Percentiles rank a stretch among this genome's conserved stretches.
These are phyloP conservation scores for Saccharomyces kudriavzevii DNA, from an alignment of 805 yeast species.

Conservation along the genomic window DNA sequence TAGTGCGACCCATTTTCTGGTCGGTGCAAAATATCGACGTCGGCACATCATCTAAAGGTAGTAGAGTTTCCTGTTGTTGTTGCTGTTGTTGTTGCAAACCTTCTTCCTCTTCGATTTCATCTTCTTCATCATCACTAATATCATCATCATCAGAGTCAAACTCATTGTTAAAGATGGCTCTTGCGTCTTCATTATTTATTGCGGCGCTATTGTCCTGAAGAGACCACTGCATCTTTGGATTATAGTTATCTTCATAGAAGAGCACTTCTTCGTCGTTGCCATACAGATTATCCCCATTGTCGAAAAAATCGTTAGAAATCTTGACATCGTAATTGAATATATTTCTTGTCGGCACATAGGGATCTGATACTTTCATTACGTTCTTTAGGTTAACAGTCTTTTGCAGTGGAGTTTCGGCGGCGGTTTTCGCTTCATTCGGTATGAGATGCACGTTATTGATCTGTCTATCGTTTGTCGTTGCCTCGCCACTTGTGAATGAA, in stretches of 20 bases:
- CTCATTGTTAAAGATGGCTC: conserved; percentile 26
- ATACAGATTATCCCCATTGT: conserved; percentile 9
- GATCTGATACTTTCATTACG: conserved; percentile 14
- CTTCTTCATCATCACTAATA: conserved; percentile 20
- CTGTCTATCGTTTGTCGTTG: background rate
- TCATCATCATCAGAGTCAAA: conserved; percentile 25
- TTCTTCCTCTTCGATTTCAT: conserved; percentile 1
- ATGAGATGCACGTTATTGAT: conserved; percentile 1
- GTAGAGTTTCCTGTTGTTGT: background rate
- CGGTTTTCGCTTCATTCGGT: conserved; percentile 2
- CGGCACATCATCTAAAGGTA: background rate
- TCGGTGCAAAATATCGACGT: background rate
- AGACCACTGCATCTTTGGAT: conserved; percentile 17
- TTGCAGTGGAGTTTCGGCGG: conserved; percentile 12
- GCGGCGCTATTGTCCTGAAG: conserved; percentile 21
- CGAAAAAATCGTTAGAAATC: conserved; percentile 9
- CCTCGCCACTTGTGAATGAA: background rate
- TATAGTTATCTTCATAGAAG: conserved; percentile 12
- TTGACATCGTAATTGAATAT: conserved; percentile 7
- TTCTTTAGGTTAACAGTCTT: conserved; percentile 23
- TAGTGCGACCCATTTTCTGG: background rate
- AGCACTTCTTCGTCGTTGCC: conserved; percentile 12
- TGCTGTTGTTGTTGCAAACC: background rate
- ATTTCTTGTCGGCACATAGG: background rate
- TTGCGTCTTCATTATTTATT: conserved; percentile 24